Base-by-base conservation (phyloP, 192 early-diverging fungal species). In the Funneliformis mosseae region DNA sequence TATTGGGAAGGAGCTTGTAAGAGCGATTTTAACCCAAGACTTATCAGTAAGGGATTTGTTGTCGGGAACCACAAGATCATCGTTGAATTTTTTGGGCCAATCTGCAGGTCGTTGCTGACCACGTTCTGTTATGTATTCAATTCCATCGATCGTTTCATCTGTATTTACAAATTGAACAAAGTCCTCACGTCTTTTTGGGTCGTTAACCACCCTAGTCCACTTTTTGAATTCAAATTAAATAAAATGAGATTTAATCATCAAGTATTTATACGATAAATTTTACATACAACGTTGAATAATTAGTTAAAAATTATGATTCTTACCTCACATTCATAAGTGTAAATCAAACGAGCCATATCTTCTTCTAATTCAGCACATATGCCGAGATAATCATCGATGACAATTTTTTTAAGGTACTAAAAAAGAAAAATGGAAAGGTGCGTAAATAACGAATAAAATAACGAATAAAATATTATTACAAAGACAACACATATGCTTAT, bases 151-250 rank as follows among this genome's bases (percentile, higher is more conserved):
- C 0, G 66, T 90, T 23, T 88, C 88, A 21, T 86, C 66, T 18
- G 88, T 86, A 81, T 94, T 94, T 14, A 84, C 83, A 88, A 93
- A 94, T 82, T 92, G 92, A 62, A 79, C 60, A 77, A 93, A 93
- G 11, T 87, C 81, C 14, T 67, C 82, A 50, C 91, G 85, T 16
- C 86, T 84, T 33, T 79, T 84, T 33, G 88, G 89, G 75, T 93
- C 88, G 12, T 85, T 83, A 8, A 93, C 88, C 5, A 93, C 92
- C n/a, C 83, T 80, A 11, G 83, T 81, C 92, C 92, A 93, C 88
- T 55, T 21, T n/a, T 55, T 6, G 21, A 6, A 55, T 55, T 21
- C 0, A 21, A 18, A 55, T 55, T 7, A 55, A 55, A 55, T 55
- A 55, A 55, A 16, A 55, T 21, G 21, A 55, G 5, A 14, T 55